Evolutionary conservation across 257 asterid species (phyloP).

Genomic region (Linaria vulgaris): DNA sequence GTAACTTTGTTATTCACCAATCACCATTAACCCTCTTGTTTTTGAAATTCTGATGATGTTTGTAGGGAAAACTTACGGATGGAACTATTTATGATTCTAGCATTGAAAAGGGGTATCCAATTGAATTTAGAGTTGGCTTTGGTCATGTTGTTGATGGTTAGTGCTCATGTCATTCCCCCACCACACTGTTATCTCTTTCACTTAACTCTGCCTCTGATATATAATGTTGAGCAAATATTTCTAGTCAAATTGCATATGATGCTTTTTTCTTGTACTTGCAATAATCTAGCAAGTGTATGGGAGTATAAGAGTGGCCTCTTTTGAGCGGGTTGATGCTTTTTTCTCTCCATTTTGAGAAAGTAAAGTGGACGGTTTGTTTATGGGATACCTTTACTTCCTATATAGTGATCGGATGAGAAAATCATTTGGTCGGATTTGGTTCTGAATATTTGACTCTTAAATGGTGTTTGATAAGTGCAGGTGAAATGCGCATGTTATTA

Average conservation of each 20-base stretch:
- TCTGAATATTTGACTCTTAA: too few relatives aligned
- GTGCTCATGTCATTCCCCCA: not conserved
- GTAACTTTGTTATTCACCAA: not conserved
- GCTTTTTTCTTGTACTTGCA: not conserved
- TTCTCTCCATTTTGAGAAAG: not conserved
- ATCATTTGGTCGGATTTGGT: too few relatives aligned
- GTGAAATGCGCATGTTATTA: too few relatives aligned
- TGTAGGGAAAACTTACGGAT: conserved; percentile 95
- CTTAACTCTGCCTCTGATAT: not conserved
- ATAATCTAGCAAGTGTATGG: not conserved
- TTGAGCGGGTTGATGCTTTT: not conserved
- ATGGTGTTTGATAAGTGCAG: too few relatives aligned
- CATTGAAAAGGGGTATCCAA: conserved; percentile 89
- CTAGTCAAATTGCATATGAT: not conserved
- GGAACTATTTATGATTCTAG: conserved; percentile 98
- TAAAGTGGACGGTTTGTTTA: not conserved
- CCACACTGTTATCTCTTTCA: not conserved
- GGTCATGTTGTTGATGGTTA: conserved; percentile 96
- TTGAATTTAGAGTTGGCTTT: conserved; percentile 84
- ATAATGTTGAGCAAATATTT: conserved; percentile 2
- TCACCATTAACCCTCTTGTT: too few relatives aligned
- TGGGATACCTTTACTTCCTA: not conserved
- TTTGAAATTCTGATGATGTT: conserved; percentile 11
- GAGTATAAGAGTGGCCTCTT: not conserved
- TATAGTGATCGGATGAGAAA: too few relatives aligned